Conservation (phyloP, 1,139 yeast genomes). For the Zygosaccharomyces pseudobailii region DNA sequence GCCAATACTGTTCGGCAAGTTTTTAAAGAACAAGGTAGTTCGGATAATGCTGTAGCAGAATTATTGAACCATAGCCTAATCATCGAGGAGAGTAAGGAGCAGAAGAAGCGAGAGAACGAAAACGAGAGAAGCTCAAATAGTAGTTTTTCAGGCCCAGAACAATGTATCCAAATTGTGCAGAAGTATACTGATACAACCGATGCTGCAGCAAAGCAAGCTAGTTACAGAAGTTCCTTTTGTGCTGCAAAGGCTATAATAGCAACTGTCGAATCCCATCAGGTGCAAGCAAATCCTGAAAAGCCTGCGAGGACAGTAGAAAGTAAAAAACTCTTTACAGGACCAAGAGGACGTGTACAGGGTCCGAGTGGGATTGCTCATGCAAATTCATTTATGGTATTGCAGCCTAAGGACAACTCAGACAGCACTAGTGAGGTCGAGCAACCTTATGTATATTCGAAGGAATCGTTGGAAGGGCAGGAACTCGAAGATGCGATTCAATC, state of each 20-base stretch:
- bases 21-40: slow-evolving; percentile 9
- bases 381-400: slow-evolving; percentile 1
- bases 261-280: slow-evolving; percentile 15
- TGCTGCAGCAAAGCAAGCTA: slow-evolving; percentile 18
- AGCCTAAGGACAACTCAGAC: not conserved
- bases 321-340: not conserved
- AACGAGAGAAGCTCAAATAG: slow-evolving; percentile 7
- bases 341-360: slow-evolving; percentile 23
- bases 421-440: slow-evolving; percentile 1
- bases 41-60: slow-evolving; percentile 17
- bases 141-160: not conserved
- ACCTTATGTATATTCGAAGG: slow-evolving; percentile 3
- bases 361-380: slow-evolving; percentile 19
- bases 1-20: slow-evolving; percentile 8
- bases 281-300: not conserved
- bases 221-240: slow-evolving; percentile 16
- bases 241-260: slow-evolving; percentile 18
- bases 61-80: slow-evolving; percentile 21
- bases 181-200: slow-evolving; percentile 18
- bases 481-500: slow-evolving; percentile 14
- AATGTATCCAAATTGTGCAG: slow-evolving; percentile 11
- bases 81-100: slow-evolving; percentile 12
- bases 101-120: slow-evolving; percentile 8
- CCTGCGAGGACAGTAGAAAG: not conserved
- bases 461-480: slow-evolving; percentile 14